Conservation (phyloP, 2,329 filamentous ascomycete genomes). For the Cucurbitaria berberidis region DNA sequence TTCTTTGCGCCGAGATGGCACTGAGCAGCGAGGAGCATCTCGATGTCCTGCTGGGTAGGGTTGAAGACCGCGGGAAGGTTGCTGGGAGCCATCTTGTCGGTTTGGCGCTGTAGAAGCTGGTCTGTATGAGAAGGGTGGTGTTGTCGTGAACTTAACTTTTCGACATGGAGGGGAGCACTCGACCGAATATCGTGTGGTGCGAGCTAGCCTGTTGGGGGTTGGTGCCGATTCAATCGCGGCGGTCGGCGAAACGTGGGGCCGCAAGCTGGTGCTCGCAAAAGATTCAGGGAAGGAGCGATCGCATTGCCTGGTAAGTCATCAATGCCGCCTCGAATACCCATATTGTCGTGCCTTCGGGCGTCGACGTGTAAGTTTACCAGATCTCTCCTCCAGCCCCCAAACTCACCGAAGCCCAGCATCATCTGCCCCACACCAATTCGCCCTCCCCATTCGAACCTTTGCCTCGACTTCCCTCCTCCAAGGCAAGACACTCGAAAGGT, state of each 20-base stretch:
- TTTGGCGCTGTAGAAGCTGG: slow-evolving; percentile 39
- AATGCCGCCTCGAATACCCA: slow-evolving; percentile 58
- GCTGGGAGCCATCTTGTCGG: slow-evolving; percentile 84
- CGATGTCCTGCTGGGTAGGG: slow-evolving; percentile 97
- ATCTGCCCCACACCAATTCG: slow-evolving; percentile 47
- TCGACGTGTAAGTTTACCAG: slow-evolving; percentile 38
- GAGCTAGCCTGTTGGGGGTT: slow-evolving; percentile 19
- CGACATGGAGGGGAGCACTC: slow-evolving; percentile 19
- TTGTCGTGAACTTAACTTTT: slow-evolving; percentile 36
- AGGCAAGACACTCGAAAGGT: slow-evolving; percentile 55
- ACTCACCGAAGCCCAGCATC: slow-evolving; percentile 11
- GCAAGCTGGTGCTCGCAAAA: slow-evolving; percentile 18
- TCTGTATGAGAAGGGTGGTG: slow-evolving; percentile 27
- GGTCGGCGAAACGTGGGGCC: slow-evolving; percentile 13
- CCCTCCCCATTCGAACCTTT: slow-evolving; percentile 61
- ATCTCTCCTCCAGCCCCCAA: neutral
- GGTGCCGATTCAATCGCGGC: slow-evolving; percentile 7
- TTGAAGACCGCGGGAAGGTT: slow-evolving; percentile 96
- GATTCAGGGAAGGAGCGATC: slow-evolving; percentile 17
- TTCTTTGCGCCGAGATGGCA: slow-evolving; percentile 98
- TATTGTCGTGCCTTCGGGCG: slow-evolving; percentile 52
- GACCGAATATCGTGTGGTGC: slow-evolving; percentile 20
- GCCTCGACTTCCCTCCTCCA: slow-evolving; percentile 69
- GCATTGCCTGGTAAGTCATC: slow-evolving; percentile 16
- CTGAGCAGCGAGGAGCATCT: slow-evolving; percentile 98